Evolutionary conservation across 176 grass and related monocot species (phyloP).

Genomic region (Oryza nivara): DNA sequence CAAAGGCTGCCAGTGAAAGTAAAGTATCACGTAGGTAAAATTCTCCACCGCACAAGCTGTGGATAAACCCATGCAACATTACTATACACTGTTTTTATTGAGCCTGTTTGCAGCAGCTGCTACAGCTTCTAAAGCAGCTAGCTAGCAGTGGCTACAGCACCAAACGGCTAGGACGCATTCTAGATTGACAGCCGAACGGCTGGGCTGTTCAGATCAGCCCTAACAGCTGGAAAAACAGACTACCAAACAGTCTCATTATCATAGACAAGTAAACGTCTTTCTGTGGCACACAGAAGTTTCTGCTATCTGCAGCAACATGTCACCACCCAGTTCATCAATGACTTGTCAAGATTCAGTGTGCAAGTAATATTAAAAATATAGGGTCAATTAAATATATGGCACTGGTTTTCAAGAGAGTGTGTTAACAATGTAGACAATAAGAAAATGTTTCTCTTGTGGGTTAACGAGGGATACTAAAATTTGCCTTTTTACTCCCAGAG

Average conservation of each 20-base stretch:
- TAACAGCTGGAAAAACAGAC: too few species aligned
- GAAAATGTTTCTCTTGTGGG: background rate
- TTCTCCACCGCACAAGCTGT: too few species aligned
- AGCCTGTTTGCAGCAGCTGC: too few species aligned
- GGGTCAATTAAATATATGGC: background rate
- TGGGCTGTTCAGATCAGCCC: too few species aligned
- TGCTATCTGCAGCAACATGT: constrained; percentile 39
- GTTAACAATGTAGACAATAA: constrained; percentile 15
- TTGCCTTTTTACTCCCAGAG: background rate
- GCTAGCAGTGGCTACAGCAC: too few species aligned
- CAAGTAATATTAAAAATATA: background rate
- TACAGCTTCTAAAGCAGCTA: too few species aligned
- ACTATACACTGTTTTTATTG: too few species aligned
- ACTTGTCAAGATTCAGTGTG: constrained; percentile 27
- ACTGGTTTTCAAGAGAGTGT: background rate
- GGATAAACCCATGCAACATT: background rate
- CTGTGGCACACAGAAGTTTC: background rate
- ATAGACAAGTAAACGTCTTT: constrained; percentile 6
- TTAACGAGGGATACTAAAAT: background rate
- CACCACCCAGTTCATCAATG: too few species aligned
- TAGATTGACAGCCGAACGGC: too few species aligned
- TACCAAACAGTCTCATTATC: too few species aligned
- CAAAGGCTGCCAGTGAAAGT: background rate
- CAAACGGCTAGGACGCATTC: too few species aligned
- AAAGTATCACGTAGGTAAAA: background rate